A percentile compares a stretch with the other conserved stretches of the same genome.
Evolutionary conservation across 78 protist species (phyloP).

Genomic region (Salpingoeca rosetta): DNA sequence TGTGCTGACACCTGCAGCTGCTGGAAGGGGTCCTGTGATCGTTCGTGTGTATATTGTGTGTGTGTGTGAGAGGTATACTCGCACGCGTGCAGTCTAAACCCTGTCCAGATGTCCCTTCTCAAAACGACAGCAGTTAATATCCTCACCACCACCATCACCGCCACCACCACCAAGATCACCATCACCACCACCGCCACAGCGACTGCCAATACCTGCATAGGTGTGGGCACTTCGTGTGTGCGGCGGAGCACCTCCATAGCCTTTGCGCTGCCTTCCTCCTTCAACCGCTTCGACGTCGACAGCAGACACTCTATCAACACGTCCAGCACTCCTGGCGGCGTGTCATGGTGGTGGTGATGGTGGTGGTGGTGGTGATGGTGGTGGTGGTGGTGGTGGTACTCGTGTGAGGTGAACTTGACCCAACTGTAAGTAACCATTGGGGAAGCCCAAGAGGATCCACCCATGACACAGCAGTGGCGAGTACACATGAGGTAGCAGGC

Average conservation of each 20-base stretch:
- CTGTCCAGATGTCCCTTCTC: not conserved
- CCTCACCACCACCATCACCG: not conserved
- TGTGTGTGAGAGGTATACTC: not conserved
- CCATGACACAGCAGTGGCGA: too few relatives aligned
- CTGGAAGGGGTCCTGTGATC: not conserved
- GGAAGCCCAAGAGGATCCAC: too few relatives aligned
- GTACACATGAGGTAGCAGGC: too few relatives aligned
- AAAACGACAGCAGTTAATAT: not conserved
- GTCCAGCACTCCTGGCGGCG: too few relatives aligned
- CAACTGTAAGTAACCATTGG: too few relatives aligned
- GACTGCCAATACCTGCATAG: too few relatives aligned
- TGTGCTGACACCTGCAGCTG: not conserved
- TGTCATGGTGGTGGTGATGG: too few relatives aligned
- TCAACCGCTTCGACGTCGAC: not conserved
- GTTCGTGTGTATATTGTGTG: not conserved
- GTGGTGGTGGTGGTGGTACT: too few relatives aligned
- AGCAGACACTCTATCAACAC: not conserved
- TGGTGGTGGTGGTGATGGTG: too few relatives aligned
- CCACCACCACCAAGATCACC: not conserved
- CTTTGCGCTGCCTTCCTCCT: not conserved
- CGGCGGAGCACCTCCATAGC: not conserved
- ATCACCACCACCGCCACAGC: too few relatives aligned
- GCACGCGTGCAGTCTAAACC: not conserved
- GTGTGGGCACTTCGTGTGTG: too few relatives aligned
- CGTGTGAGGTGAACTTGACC: too few relatives aligned